Conservation (phyloP, 768 basidiomycete species). For the Astraeus odoratus region DNA sequence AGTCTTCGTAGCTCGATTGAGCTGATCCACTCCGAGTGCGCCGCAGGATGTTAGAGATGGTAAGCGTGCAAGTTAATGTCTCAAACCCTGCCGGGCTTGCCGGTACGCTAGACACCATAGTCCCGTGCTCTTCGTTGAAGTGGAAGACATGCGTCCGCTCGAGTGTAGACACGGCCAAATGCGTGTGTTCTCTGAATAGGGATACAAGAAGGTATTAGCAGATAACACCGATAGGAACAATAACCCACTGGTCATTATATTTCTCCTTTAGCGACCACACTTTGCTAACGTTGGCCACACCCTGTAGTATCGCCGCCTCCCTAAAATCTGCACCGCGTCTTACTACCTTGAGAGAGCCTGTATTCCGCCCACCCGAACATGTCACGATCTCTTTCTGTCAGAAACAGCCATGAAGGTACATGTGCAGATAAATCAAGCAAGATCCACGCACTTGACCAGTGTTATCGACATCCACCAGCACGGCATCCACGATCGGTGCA, state of each 20-base stretch:
- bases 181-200: slow-evolving; percentile 41
- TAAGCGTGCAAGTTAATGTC: slow-evolving; percentile 49
- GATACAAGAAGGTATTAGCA: not conserved
- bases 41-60: slow-evolving; percentile 49
- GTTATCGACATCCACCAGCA: slow-evolving; percentile 64
- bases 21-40: slow-evolving; percentile 12
- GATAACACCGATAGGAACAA: not conserved
- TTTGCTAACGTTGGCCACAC: slow-evolving; percentile 47
- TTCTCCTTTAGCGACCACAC: slow-evolving; percentile 55
- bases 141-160: slow-evolving; percentile 48
- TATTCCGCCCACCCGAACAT: slow-evolving; percentile 74
- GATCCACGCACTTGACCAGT: slow-evolving; percentile 53
- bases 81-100: slow-evolving; percentile 45
- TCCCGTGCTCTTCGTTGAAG: slow-evolving; percentile 30
- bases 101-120: slow-evolving; percentile 16
- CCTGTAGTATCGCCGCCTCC: slow-evolving; percentile 52
- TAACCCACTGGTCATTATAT: slow-evolving; percentile 44
- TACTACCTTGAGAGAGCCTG: slow-evolving; percentile 71
- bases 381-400: slow-evolving; percentile 73
- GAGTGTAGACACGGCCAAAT: slow-evolving; percentile 56
- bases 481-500: slow-evolving; percentile 77
- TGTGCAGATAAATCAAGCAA: not conserved
- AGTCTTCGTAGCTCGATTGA: slow-evolving; percentile 35
- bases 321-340: slow-evolving; percentile 78
- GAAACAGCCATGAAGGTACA: not conserved